A percentile compares a stretch with the other conserved stretches of the same genome.
Evolutionary conservation across 2,329 filamentous ascomycete genomes (phyloP).

Genomic region (Bipolaris zeicola): DNA sequence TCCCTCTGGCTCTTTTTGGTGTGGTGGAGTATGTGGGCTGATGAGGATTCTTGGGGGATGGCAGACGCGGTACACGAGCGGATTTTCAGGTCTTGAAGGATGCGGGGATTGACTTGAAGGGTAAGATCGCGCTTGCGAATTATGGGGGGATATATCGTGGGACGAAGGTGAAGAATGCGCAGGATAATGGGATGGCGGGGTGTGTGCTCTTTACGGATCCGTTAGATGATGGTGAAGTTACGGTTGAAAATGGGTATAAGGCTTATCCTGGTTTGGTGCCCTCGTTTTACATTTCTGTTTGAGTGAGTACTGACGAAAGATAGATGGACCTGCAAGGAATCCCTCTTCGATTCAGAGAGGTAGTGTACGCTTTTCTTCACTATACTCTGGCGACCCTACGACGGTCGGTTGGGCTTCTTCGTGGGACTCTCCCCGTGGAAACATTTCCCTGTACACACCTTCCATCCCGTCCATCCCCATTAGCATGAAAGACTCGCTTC

Average conservation of each 20-base stretch:
- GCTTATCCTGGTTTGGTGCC: slow-evolving; percentile 42
- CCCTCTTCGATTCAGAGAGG: slow-evolving; percentile 55
- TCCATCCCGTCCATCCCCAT: slow-evolving; percentile 83
- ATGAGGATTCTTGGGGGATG: neutral
- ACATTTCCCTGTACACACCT: slow-evolving; percentile 62
- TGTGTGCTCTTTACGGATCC: slow-evolving; percentile 54
- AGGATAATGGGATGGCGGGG: slow-evolving; percentile 53
- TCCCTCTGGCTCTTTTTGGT: no score
- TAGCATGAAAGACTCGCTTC: slow-evolving; percentile 79
- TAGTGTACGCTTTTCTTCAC: slow-evolving; percentile 63
- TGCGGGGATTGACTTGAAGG: slow-evolving; percentile 52
- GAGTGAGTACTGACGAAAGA: neutral
- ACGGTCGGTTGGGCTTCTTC: slow-evolving; percentile 75
- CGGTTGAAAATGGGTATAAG: slow-evolving; percentile 47
- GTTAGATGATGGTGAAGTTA: slow-evolving; percentile 52
- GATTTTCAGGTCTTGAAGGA: slow-evolving; percentile 52
- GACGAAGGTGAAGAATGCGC: slow-evolving; percentile 56
- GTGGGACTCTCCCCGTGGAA: slow-evolving; percentile 70
- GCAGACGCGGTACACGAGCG: slow-evolving; percentile 48
- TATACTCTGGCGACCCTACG: slow-evolving; percentile 54
- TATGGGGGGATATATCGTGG: slow-evolving; percentile 55
- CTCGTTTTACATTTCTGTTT: neutral
- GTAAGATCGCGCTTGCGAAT: slow-evolving; percentile 55
- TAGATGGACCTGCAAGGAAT: slow-evolving; percentile 51
- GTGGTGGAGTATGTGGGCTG: neutral